phyloP scores from a whole-genome alignment of 2,329 filamentous ascomycete genomes.

The Fusarium sp. region DNA sequence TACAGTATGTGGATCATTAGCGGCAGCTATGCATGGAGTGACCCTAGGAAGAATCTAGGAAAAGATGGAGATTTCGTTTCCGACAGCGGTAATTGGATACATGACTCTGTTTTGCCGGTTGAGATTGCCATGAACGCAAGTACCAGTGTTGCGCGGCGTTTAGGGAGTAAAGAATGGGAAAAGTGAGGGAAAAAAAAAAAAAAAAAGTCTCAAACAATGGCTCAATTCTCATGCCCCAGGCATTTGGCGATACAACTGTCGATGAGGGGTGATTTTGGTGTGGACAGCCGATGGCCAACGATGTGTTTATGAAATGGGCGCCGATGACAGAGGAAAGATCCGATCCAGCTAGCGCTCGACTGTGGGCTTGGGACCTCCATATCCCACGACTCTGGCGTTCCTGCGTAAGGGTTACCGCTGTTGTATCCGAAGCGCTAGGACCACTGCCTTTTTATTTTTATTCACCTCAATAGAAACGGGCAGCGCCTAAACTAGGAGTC shows the following conservation, averaged over 20 bases:
- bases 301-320: slow-evolving; percentile 24
- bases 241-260: slow-evolving; percentile 32
- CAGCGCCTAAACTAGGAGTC: not conserved
- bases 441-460: slow-evolving; percentile 19
- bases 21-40: slow-evolving; percentile 15
- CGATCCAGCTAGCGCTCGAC: slow-evolving; percentile 44
- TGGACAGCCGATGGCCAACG: slow-evolving; percentile 38
- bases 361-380: slow-evolving; percentile 43
- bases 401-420: slow-evolving; percentile 49
- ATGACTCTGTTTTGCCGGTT: slow-evolving; percentile 22
- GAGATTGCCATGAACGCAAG: slow-evolving; percentile 15
- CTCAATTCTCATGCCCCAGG: slow-evolving; percentile 23
- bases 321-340: slow-evolving; percentile 46
- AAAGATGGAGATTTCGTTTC: slow-evolving; percentile 24
- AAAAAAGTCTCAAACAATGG: slow-evolving; percentile 39
- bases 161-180: slow-evolving; percentile 6
- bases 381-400: slow-evolving; percentile 45
- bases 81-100: slow-evolving; percentile 24
- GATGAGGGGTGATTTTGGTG: slow-evolving; percentile 38
- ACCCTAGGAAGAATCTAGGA: not conserved
- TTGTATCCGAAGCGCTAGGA: slow-evolving; percentile 36
- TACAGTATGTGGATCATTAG: slow-evolving; percentile 15
- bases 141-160: slow-evolving; percentile 20
- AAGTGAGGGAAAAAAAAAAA: not conserved
- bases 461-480: not conserved